A percentile compares a stretch with the other conserved stretches of the same genome.
These are phyloP conservation scores for Diplocarpon mali DNA, from an alignment of 2,329 filamentous ascomycete genomes.

Conservation along the genomic window DNA sequence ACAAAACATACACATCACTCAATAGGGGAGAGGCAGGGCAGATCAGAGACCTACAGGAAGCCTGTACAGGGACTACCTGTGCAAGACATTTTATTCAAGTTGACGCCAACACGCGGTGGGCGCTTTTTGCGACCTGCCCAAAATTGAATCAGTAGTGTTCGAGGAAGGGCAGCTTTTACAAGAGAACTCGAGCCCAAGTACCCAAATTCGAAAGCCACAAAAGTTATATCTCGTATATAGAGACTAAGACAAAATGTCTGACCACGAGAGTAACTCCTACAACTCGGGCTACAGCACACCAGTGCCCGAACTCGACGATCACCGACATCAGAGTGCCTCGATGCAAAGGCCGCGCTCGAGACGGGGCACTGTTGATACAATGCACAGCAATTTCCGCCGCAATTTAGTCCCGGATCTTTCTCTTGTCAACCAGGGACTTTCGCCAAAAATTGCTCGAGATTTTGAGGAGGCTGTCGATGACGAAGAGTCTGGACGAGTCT, in stretches of 20 bases:
- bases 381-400: constrained; percentile 38
- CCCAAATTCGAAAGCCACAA: neutral
- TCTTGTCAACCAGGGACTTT: constrained; percentile 29
- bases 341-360: constrained; percentile 49
- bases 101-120: constrained; percentile 40
- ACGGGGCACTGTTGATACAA: constrained; percentile 63
- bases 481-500: constrained; percentile 48
- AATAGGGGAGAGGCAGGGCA: constrained; percentile 15
- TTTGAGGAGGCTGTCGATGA: constrained; percentile 81
- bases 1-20: constrained; percentile 5
- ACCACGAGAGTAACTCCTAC: constrained; percentile 47
- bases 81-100: constrained; percentile 34
- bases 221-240: neutral
- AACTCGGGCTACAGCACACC: constrained; percentile 61
- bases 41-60: constrained; percentile 8
- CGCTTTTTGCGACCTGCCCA: constrained; percentile 42
- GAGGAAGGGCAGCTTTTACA: neutral
- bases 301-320: constrained; percentile 76
- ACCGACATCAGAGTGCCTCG: constrained; percentile 57
- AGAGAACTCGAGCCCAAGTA: neutral
- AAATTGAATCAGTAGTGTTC: constrained; percentile 6
- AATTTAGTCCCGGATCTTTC: constrained; percentile 29
- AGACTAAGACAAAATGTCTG: constrained; percentile 46
- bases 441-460: constrained; percentile 53
- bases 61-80: constrained; percentile 28